A percentile compares a stretch with the other conserved stretches of the same genome.
These are phyloP conservation scores for Hymenoscyphus occultus DNA, from an alignment of 2,329 filamentous ascomycete species.

Conservation along the genomic window DNA sequence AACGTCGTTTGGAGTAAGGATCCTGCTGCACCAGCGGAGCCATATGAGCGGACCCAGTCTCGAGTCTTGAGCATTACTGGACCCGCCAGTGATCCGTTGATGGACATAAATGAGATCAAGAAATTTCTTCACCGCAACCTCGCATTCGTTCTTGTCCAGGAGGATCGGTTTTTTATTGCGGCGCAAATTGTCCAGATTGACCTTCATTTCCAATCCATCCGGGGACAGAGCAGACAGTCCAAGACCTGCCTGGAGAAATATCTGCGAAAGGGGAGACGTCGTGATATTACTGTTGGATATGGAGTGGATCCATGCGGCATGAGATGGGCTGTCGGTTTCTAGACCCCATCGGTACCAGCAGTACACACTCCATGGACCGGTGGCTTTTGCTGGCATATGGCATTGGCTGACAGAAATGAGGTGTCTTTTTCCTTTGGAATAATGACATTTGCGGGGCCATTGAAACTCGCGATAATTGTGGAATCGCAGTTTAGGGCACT, in stretches of 20 bases:
- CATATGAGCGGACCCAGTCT: not conserved
- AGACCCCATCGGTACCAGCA: not conserved
- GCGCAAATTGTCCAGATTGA: not conserved
- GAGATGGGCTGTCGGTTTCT: not conserved
- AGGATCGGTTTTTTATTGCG: not conserved
- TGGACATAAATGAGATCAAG: not conserved
- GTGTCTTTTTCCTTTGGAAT: too few relatives aligned
- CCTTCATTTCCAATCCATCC: constrained; percentile 18
- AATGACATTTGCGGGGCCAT: too few relatives aligned
- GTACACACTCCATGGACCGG: too few relatives aligned
- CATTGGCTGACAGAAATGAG: too few relatives aligned
- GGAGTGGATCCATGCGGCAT: constrained; percentile 21
- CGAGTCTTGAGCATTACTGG: not conserved
- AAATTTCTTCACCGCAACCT: constrained; percentile 10
- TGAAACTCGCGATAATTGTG: too few relatives aligned
- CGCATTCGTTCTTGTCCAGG: constrained; percentile 11
- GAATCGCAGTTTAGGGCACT: too few relatives aligned
- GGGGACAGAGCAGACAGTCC: constrained; percentile 17
- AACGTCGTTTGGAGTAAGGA: not conserved
- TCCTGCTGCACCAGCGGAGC: not conserved
- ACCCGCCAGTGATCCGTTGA: not conserved
- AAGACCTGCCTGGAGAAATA: not conserved
- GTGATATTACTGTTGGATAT: constrained; percentile 13
- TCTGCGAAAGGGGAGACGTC: not conserved
- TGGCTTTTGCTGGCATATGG: too few relatives aligned